phyloP scores from a whole-genome alignment of 805 yeast genomes.

The Sugiyamaella boreocaroliniensis region DNA sequence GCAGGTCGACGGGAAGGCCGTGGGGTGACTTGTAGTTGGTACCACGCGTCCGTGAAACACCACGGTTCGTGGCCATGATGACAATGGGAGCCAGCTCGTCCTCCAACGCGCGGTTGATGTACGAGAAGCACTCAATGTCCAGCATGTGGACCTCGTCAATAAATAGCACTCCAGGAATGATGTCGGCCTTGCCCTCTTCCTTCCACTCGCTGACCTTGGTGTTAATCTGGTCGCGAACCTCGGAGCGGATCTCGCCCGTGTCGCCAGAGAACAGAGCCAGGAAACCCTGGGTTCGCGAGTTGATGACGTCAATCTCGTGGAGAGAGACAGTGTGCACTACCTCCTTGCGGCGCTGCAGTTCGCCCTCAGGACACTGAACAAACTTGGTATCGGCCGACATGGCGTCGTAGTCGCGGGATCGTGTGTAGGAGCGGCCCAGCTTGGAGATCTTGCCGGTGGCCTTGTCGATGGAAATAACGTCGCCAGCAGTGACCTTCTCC shows the following conservation, averaged over 20 bases:
- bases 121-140: conserved; percentile 93
- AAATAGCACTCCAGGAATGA: conserved; percentile 94
- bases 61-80: conserved; percentile 97
- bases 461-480: conserved; percentile 90
- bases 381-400: conserved; percentile 98
- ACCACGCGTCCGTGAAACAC: conserved; percentile 88
- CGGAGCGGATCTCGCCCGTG: conserved; percentile 95
- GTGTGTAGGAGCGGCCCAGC: conserved; percentile 90
- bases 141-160: conserved; percentile 98
- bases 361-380: conserved; percentile 98
- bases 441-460: conserved; percentile 91
- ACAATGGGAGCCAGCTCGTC: conserved; percentile 96
- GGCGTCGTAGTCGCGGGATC: conserved; percentile 97
- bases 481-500: conserved; percentile 96
- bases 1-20: conserved; percentile 92
- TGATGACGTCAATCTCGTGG: conserved; percentile 96
- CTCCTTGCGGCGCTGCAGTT: conserved; percentile 89
- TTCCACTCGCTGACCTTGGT: conserved; percentile 97
- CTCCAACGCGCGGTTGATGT: conserved; percentile 91
- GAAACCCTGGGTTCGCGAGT: conserved; percentile 96
- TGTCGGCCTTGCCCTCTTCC: conserved; percentile 96
- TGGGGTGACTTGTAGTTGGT: conserved; percentile 92
- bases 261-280: conserved; percentile 92
- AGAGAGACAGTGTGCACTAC: conserved; percentile 96
- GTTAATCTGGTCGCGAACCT: conserved; percentile 93